These are phyloP conservation scores for Cercospora beticola DNA, from an alignment of 2,329 filamentous ascomycete species.

Conservation along the genomic window DNA sequence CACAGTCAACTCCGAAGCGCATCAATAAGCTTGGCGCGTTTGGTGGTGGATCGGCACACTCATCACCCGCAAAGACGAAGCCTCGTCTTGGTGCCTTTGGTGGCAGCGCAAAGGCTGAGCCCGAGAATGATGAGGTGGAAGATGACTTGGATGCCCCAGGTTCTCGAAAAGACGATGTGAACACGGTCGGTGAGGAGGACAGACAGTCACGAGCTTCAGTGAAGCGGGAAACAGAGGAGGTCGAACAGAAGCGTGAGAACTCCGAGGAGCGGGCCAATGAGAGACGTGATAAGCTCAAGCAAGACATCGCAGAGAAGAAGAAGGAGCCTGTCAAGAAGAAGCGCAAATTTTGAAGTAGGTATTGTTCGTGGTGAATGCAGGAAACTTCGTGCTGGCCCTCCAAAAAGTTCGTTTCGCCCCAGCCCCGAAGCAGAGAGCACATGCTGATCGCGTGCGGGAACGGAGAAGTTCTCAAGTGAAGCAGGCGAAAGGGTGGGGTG, in stretches of 20 bases:
- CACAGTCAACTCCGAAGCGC: not conserved
- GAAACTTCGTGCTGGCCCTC: not conserved
- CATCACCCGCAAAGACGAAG: not conserved
- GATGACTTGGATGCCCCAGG: not conserved
- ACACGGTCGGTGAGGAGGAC: conserved; percentile 2
- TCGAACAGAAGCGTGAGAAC: conserved; percentile 37
- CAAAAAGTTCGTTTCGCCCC: not conserved
- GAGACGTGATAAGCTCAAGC: conserved; percentile 58
- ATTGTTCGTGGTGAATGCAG: not conserved
- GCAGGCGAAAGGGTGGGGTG: not conserved
- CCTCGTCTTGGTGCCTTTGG: conserved; percentile 7
- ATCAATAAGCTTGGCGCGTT: conserved; percentile 10
- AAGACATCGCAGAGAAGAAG: conserved; percentile 51
- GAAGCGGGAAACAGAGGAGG: not conserved
- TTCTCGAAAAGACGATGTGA: not conserved
- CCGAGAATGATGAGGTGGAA: not conserved
- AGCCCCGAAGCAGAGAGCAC: not conserved
- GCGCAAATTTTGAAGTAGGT: conserved; percentile 50
- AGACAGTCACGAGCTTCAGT: not conserved
- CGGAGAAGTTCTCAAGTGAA: not conserved
- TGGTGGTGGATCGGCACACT: not conserved
- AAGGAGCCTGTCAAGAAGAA: conserved; percentile 58
- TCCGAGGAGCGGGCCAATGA: conserved; percentile 55
- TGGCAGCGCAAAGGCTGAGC: not conserved
- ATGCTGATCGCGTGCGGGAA: not conserved